Base-by-base conservation (phyloP, 2,329 filamentous ascomycete species). In the Fusarium oligoseptatum region DNA sequence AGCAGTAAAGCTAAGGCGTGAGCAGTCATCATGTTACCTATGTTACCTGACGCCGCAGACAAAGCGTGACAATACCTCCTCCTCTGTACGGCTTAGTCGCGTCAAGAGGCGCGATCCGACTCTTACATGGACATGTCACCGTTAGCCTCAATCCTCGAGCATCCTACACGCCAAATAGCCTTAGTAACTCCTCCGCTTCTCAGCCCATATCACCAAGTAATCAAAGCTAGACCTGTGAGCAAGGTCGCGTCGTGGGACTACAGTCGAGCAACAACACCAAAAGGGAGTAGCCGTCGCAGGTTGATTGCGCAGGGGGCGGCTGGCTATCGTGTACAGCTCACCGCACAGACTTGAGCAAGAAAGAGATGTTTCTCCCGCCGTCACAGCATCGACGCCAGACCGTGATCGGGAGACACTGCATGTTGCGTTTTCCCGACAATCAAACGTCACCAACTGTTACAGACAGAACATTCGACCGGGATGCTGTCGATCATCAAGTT, bases 361-460 rank as follows among this genome's bases (percentile, higher is more conserved):
- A 37, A 57, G 50, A 32, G 36, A 60, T 62, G 60, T 36, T 62
- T 48, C 60, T 69, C 37, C 43, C 65, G 48, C 64, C 57, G 48
- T 60, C 50, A 72, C 39, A 63, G 58, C 60, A 63, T 66, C 56
- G 71, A 74, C 20, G 68, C 41, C 37, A 34, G 24, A 12, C 60
- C 17, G 34, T 27, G 9, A 24, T 62, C 29, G 48, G 62, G 72
- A 74, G 72, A 74, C 72, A 74, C 60, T 62, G 60, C 60, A 52
- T 48, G 64, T 75, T 70, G 64, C 68, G 72, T 50, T 64, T 58
- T 73, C 45, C 60, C 52, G 72, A 62, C 55, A 70, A 75, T 75
- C 72, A 73, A 55, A 55, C 64, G 41, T 58, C 66, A 65, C 41
- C 41, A 55, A 32, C 32, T 67, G 72, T 74, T 67, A 73, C 66